These are phyloP conservation scores for Prillingera fragicola DNA, from an alignment of 1,284 basidiomycete species.

Conservation along the genomic window DNA sequence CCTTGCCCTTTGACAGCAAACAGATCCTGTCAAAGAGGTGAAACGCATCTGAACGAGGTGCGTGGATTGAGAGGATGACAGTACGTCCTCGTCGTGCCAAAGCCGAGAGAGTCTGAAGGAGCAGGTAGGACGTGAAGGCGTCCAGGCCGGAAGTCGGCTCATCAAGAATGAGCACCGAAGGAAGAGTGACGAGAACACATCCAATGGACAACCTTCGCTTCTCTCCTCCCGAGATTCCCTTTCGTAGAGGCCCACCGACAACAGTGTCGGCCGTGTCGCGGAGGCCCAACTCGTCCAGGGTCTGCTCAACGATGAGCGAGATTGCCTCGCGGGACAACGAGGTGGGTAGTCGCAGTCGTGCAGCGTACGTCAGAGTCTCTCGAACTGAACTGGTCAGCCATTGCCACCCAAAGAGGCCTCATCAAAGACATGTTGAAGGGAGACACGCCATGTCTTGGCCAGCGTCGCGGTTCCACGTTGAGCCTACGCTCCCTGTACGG, in stretches of 20 bases:
- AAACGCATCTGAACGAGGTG: constrained; percentile 55
- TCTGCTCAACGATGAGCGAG: constrained; percentile 52
- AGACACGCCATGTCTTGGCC: too few species aligned
- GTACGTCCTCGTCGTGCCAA: constrained; percentile 52
- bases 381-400: constrained; percentile 45
- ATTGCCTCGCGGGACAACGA: constrained; percentile 42
- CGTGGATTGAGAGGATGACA: constrained; percentile 53
- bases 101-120: constrained; percentile 51
- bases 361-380: constrained; percentile 54
- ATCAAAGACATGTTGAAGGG: too few species aligned
- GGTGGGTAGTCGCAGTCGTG: constrained; percentile 52
- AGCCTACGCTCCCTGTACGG: too few species aligned
- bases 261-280: constrained; percentile 52
- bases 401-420: too few species aligned
- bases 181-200: constrained; percentile 69
- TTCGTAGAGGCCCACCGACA: constrained; percentile 51
- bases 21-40: constrained; percentile 51
- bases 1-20: constrained; percentile 51
- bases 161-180: constrained; percentile 74
- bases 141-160: constrained; percentile 49
- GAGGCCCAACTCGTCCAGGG: constrained; percentile 54
- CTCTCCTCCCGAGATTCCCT: constrained; percentile 77
- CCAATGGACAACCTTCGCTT: constrained; percentile 76
- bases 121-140: constrained; percentile 52
- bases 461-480: too few species aligned